Percentiles rank a stretch among this genome's conserved stretches.
These are phyloP conservation scores for Misopates orontium DNA, from an alignment of 257 asterid species.

Conservation along the genomic window DNA sequence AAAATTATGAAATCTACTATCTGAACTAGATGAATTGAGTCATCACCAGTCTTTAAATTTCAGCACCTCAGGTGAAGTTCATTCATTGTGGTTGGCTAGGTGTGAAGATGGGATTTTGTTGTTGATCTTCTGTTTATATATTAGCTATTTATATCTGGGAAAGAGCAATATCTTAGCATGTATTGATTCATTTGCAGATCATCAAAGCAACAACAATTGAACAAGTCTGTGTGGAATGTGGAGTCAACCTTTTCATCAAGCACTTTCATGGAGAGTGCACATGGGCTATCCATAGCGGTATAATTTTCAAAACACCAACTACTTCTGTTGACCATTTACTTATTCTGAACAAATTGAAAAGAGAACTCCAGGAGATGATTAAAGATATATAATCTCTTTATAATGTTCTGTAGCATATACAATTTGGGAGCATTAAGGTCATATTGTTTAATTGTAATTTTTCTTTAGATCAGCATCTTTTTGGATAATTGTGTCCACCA, in stretches of 20 bases:
- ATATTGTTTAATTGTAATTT: too few relatives aligned
- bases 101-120: conserved; percentile 12
- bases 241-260: conserved; percentile 79
- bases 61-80: neutral
- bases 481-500: neutral
- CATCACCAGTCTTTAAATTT: neutral
- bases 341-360: conserved; percentile 11
- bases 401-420: conserved; percentile 1
- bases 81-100: neutral
- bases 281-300: conserved; percentile 64
- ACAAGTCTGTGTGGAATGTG: conserved; percentile 74
- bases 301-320: conserved; percentile 24
- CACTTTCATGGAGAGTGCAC: conserved; percentile 80
- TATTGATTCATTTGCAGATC: conserved; percentile 51
- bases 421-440: neutral
- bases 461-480: conserved; percentile 2
- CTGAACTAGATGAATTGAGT: conserved; percentile 17
- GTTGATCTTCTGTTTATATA: conserved; percentile 14
- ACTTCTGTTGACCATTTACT: conserved; percentile 17
- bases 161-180: conserved; percentile 8
- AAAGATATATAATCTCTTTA: conserved; percentile 1
- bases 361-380: neutral
- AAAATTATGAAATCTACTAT: conserved; percentile 4
- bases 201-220: conserved; percentile 71
- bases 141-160: neutral